Evolutionary conservation across 805 yeast species (phyloP), one percentile per base, ranked within the genome.

Genomic region (Starmerella floris): DNA sequence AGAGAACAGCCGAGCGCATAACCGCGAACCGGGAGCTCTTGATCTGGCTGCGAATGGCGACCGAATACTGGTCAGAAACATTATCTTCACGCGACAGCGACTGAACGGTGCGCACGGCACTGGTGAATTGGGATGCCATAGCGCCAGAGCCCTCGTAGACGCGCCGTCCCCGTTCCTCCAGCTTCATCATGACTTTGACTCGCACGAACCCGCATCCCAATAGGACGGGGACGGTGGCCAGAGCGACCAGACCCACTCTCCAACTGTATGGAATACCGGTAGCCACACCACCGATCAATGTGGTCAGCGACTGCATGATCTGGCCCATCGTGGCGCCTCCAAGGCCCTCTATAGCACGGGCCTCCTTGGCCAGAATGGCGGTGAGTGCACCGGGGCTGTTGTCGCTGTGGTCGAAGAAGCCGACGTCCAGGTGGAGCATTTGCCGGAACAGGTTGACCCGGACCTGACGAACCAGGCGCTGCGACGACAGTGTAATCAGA

Each of bases 301-400:
- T 64, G 11, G 63, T 60, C 23, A 60, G 13, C 1, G 63, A 61
- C 38, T 57, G 55, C 46, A 62, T 46, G 38, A 63, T 57, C 45
- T 63, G 67, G 6, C 66, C 67, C 35, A 63, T 51, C 1, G 67
- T 63, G 5, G 66, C 62, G 19, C 68, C 68, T 13, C 65, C 64
- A 4, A 63, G 51, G 23, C 67, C 67, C 35, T 63, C 62, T 13
- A 62, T 60, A 19, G 62, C 58, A 42, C 61, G 62, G 8, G 65
- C 67, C 39, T 64, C 67, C 39, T 60, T 63, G 36, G 67, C 64
- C 15, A 64, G 50, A 23, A 61, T 56, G 1, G 66, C 49, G 3
- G 65, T 60, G 16, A 64, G 52, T 1, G 66, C 50, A 34, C 68
- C 68, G 9, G 67, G 57, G 15, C 63, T 51, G 44, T 63, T 62